A percentile compares a stretch with the other conserved stretches of the same genome.
These are phyloP conservation scores for Trametes polyzona DNA, from an alignment of 1,284 basidiomycete genomes.

Conservation along the genomic window DNA sequence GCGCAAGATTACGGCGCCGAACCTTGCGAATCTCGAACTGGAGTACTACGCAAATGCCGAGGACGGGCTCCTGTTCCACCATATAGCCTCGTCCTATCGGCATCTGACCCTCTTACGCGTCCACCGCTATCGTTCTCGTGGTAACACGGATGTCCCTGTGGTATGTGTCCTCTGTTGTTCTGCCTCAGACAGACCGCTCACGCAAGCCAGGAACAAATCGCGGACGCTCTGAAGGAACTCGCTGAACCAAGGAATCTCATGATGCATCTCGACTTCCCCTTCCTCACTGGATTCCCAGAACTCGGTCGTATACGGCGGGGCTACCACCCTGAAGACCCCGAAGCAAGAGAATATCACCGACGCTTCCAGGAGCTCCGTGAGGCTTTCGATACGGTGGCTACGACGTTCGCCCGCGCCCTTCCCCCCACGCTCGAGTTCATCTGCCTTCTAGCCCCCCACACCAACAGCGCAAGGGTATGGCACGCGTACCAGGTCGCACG, in stretches of 20 bases:
- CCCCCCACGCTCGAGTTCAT: too few species aligned
- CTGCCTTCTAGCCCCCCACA: too few species aligned
- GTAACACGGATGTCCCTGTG: not conserved
- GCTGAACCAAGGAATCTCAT: not conserved
- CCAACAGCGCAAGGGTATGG: too few species aligned
- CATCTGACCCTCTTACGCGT: not conserved
- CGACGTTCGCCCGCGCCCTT: too few species aligned
- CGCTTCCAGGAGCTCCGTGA: too few species aligned
- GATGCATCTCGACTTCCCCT: slow-evolving; percentile 4
- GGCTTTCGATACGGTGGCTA: too few species aligned
- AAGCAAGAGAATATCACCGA: too few species aligned
- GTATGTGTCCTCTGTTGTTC: not conserved
- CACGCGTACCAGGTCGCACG: too few species aligned
- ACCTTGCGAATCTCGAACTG: not conserved
- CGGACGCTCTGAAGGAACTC: not conserved
- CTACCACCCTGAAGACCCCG: too few species aligned
- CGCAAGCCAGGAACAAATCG: not conserved
- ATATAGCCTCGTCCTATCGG: not conserved
- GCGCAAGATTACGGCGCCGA: not conserved
- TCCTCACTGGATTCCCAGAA: too few species aligned
- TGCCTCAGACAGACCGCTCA: not conserved
- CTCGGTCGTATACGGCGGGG: too few species aligned
- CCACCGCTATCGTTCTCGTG: not conserved
- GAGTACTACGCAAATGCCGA: not conserved
- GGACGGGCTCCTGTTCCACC: not conserved